A percentile compares a stretch with the other conserved stretches of the same genome.
These are phyloP conservation scores for Rugosomyces carneus DNA, from an alignment of 1,284 basidiomycete species.

Conservation along the genomic window DNA sequence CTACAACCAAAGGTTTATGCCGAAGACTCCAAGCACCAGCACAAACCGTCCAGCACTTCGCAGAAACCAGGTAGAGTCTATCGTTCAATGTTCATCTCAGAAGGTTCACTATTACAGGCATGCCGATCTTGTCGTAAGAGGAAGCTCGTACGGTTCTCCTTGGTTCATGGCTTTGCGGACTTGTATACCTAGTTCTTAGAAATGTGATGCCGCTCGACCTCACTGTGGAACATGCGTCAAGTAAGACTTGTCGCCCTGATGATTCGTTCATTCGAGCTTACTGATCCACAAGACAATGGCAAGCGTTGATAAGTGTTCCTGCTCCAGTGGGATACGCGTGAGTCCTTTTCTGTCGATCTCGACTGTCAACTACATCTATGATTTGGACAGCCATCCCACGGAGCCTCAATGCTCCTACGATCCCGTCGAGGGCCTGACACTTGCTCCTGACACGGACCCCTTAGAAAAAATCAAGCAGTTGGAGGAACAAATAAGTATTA, in stretches of 20 bases:
- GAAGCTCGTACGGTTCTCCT: conserved; percentile 57
- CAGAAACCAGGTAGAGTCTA: conserved; percentile 60
- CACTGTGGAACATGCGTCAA: conserved; percentile 79
- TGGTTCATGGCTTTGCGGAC: background rate
- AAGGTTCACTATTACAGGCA: conserved; percentile 39
- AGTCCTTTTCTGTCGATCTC: conserved; percentile 23
- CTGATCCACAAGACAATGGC: conserved; percentile 52
- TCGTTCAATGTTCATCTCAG: background rate
- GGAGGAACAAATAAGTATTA: conserved; percentile 71
- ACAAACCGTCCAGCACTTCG: conserved; percentile 58
- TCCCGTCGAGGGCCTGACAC: conserved; percentile 70
- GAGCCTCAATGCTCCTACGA: conserved; percentile 80
- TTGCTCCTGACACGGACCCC: conserved; percentile 70
- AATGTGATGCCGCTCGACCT: conserved; percentile 77
- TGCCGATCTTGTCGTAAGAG: conserved; percentile 75
- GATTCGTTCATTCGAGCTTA: background rate
- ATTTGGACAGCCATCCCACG: conserved; percentile 57
- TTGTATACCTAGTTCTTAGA: conserved; percentile 36
- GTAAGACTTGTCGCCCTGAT: conserved; percentile 34
- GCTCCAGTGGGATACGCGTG: conserved; percentile 75
- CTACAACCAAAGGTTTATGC: conserved; percentile 41
- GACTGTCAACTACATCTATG: conserved; percentile 5
- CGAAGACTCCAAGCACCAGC: conserved; percentile 44
- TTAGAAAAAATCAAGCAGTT: conserved; percentile 66
- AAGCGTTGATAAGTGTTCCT: conserved; percentile 70